A percentile compares a stretch with the other conserved stretches of the same genome.
phyloP scores from a whole-genome alignment of 2,329 filamentous ascomycete species.

The Ceratocystis diversiconidia region DNA sequence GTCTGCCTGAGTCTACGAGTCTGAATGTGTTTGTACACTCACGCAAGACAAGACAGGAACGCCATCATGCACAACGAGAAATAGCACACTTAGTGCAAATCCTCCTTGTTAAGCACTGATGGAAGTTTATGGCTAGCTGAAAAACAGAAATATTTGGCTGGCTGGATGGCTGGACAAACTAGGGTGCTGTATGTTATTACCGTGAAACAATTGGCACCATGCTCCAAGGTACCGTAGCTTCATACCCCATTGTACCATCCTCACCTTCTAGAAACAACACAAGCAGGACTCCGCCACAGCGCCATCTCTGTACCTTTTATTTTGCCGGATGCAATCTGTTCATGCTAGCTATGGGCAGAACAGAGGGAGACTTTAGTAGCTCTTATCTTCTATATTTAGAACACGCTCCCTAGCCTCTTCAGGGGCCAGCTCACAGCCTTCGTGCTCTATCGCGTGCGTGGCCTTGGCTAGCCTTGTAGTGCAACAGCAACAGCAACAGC shows the following conservation, averaged over 20 bases:
- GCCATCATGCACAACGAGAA: too few species aligned
- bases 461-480: neutral
- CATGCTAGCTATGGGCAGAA: neutral
- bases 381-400: neutral
- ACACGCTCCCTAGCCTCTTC: neutral
- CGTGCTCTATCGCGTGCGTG: neutral
- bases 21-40: neutral
- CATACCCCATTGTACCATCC: neutral
- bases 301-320: neutral
- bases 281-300: neutral
- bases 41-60: too few species aligned
- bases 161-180: conserved; percentile 1
- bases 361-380: neutral
- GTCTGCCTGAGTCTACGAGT: too few species aligned
- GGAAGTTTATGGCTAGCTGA: neutral
- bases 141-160: neutral
- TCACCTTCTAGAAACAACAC: neutral
- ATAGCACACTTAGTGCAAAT: too few species aligned
- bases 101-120: too few species aligned
- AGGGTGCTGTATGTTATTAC: neutral
- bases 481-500: too few species aligned
- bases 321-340: neutral
- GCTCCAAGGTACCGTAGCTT: too few species aligned
- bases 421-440: neutral
- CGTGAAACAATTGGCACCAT: neutral